Percentiles rank a stretch among this genome's conserved stretches.
phyloP scores from a whole-genome alignment of 768 basidiomycete species.

The Calocera cornea region DNA sequence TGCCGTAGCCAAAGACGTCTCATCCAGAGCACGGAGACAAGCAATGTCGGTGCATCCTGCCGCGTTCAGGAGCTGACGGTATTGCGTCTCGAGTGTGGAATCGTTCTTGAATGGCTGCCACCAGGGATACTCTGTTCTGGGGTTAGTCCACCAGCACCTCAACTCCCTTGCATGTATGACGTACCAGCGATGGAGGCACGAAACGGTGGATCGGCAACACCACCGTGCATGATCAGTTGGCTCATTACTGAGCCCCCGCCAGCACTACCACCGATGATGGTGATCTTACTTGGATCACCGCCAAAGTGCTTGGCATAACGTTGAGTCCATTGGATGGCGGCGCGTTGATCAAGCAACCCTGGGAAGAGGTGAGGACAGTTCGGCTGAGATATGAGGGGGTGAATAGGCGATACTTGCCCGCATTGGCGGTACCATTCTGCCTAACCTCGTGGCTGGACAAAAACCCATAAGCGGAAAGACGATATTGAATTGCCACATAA shows the following conservation, averaged over 20 bases:
- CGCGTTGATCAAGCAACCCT: conserved; percentile 32
- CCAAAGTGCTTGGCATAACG: conserved; percentile 18
- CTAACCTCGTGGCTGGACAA: neutral
- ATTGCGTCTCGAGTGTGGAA: neutral
- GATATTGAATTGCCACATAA: neutral
- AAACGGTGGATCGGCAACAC: neutral
- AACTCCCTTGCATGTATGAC: too few species aligned
- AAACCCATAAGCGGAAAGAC: neutral
- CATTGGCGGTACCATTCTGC: neutral
- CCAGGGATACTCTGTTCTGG: neutral
- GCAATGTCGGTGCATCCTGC: neutral
- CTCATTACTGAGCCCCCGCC: conserved; percentile 33
- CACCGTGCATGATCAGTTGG: neutral
- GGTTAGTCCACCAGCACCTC: too few species aligned
- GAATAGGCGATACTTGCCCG: neutral
- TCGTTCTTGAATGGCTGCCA: conserved; percentile 3
- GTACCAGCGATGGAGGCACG: neutral
- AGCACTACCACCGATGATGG: conserved; percentile 25
- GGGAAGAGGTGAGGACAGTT: conserved; percentile 1
- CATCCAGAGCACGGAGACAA: neutral
- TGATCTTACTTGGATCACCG: conserved; percentile 15
- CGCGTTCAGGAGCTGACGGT: neutral
- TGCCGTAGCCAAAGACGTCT: neutral
- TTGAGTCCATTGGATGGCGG: conserved; percentile 31
- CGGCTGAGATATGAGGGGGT: neutral